Base-by-base conservation (phyloP, 108 stramenopile genomes). In the Skeletonema tropicum region DNA sequence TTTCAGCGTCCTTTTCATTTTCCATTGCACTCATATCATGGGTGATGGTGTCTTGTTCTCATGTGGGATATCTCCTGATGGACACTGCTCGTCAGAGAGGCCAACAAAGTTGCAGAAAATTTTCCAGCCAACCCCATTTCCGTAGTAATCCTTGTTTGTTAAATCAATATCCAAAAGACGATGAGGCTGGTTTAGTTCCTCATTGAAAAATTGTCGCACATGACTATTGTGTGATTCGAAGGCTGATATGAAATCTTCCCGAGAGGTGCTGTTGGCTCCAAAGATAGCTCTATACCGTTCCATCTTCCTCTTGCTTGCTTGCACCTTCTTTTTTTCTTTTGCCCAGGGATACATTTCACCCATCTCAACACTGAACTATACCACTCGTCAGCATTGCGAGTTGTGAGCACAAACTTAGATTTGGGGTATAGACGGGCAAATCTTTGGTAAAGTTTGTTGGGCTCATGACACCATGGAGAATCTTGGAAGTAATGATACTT, bases 361-460 rank as follows among this genome's bases (percentile, higher is more conserved):
- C 45, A 46, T 46, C 45, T 46, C 45, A 46, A 8, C 5, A 46
- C 45, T 46, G 45, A 46, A 46, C 11, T 46, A n/a, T 46, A 46
- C 45, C 45, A 46, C 45, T 46, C 45, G 45, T 46, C 45, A 46
- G 45, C 10, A 46, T 46, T 46, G 45, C 45, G 45, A 46, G 45
- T 46, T 46, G 45, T 46, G 45, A 46, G 45, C 45, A 46, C 45
- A 15, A 46, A 46, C 45, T 46, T 46, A 2, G 45, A 46, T 46
- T 4, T 46, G 12, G 45, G 45, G 45, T 46, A 46, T n/a, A 46
- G 45, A 15, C 45, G 45, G 1, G 45, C 45, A 13, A 46, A 15
- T n/a, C 45, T 46, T 46, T 15, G 45, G 45, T 46, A 46, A 46
- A 46, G 45, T 3, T 46, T 46, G 45, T 46, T 46, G 45, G 45